phyloP scores from a whole-genome alignment of 495 filamentous ascomycete species.

The Entonaema liquescens region DNA sequence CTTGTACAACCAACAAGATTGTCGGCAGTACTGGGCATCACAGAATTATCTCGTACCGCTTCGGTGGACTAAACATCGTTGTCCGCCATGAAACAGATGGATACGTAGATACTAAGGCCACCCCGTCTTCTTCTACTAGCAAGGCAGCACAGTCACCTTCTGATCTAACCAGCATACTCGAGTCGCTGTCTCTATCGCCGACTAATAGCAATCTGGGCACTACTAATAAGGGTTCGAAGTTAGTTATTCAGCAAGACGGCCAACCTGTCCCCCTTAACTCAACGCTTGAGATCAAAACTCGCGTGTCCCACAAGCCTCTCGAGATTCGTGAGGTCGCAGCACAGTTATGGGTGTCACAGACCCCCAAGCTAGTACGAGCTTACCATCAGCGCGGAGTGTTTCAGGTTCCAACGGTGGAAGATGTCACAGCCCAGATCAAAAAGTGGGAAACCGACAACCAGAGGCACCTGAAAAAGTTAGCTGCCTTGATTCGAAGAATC shows the following conservation, averaged over 20 bases:
- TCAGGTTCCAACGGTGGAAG: constrained; percentile 46
- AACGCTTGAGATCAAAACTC: constrained; percentile 62
- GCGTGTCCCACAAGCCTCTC: constrained; percentile 48
- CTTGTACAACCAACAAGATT: constrained; percentile 52
- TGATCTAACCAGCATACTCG: constrained; percentile 40
- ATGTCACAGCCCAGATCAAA: constrained; percentile 48
- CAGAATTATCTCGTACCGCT: constrained; percentile 56
- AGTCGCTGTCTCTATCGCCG: constrained; percentile 45
- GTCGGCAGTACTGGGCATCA: constrained; percentile 57
- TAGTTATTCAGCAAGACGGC: constrained; percentile 49
- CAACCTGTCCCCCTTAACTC: constrained; percentile 46
- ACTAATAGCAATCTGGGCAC: not conserved
- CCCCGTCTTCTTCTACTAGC: not conserved
- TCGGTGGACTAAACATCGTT: constrained; percentile 55
- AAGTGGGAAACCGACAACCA: constrained; percentile 53
- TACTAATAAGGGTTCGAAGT: constrained; percentile 38
- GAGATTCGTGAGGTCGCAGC: constrained; percentile 50
- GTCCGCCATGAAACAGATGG: constrained; percentile 60
- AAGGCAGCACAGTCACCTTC: constrained; percentile 25
- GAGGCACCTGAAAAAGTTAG: constrained; percentile 46
- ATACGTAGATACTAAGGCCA: constrained; percentile 40
- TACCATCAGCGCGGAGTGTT: constrained; percentile 58
- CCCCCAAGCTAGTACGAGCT: constrained; percentile 57
- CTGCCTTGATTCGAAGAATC: constrained; percentile 50
- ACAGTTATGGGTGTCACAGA: constrained; percentile 63